Percentiles rank a stretch among this genome's conserved stretches.
phyloP scores from a whole-genome alignment of 2,329 filamentous ascomycete species.

The Cryphonectria nitschkei region DNA sequence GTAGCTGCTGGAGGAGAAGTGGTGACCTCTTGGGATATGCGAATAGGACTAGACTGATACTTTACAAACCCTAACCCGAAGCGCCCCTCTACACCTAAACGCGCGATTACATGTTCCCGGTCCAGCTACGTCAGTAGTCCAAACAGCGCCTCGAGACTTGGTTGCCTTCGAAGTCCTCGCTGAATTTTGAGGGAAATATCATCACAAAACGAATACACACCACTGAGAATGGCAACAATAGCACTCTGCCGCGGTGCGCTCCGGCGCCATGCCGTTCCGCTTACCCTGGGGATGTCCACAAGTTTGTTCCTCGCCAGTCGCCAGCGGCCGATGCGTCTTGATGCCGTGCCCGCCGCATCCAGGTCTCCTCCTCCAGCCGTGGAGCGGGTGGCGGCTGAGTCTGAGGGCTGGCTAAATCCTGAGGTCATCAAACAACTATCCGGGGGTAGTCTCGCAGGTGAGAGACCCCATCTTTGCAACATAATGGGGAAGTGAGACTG shows the following conservation, averaged over 20 bases:
- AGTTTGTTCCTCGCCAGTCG: constrained; percentile 33
- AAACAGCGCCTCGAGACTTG: neutral
- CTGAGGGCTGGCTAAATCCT: constrained; percentile 37
- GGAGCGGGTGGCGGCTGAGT: constrained; percentile 29
- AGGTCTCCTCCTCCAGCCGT: constrained; percentile 25
- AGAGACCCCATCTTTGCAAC: constrained; percentile 22
- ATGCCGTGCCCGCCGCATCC: constrained; percentile 28
- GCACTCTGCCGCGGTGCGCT: constrained; percentile 32
- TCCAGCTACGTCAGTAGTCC: neutral
- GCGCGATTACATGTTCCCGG: neutral
- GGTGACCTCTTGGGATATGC: neutral
- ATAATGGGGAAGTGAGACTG: neutral
- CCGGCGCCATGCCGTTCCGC: constrained; percentile 32
- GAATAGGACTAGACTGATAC: neutral
- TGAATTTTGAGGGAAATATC: neutral
- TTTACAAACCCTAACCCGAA: neutral
- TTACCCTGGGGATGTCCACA: constrained; percentile 34
- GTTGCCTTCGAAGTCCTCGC: neutral
- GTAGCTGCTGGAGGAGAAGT: neutral
- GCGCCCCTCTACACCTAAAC: neutral
- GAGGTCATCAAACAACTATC: constrained; percentile 54
- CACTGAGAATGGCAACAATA: constrained; percentile 25
- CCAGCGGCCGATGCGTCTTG: constrained; percentile 38
- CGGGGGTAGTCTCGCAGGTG: constrained; percentile 57
- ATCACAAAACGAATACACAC: neutral